Evolutionary conservation across 2,329 filamentous ascomycete genomes (phyloP).

Genomic region (Colletotrichum lupini): DNA sequence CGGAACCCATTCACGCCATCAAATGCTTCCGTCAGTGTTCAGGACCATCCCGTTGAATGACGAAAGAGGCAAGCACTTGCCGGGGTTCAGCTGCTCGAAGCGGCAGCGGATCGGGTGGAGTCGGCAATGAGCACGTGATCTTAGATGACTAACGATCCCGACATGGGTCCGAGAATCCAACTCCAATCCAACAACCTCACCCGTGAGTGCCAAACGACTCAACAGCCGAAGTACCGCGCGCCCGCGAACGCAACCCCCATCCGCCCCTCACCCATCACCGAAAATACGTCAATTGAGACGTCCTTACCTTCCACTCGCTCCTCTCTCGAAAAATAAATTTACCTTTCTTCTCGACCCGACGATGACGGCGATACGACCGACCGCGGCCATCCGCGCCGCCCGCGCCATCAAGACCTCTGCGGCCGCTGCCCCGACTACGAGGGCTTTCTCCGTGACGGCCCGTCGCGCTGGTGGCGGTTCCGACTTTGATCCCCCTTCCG

Average conservation of each 20-base stretch:
- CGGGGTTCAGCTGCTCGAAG: not conserved
- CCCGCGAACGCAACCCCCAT: conserved; percentile 10
- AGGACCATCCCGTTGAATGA: not conserved
- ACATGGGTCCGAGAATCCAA: conserved; percentile 33
- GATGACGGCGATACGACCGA: conserved; percentile 37
- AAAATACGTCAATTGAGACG: conserved; percentile 25
- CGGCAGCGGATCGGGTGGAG: conserved; percentile 23
- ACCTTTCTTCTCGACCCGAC: not conserved
- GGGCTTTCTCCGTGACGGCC: conserved; percentile 58
- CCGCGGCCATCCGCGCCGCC: conserved; percentile 37
- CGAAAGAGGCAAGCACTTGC: not conserved
- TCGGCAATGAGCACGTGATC: conserved; percentile 2
- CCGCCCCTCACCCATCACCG: conserved; percentile 1
- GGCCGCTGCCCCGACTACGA: conserved; percentile 38
- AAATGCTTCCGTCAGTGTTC: not conserved
- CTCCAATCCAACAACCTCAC: conserved; percentile 34
- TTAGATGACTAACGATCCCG: conserved; percentile 17
- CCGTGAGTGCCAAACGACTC: conserved; percentile 24
- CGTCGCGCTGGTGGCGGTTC: conserved; percentile 57
- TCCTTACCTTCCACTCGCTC: not conserved
- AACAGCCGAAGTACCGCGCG: conserved; percentile 30
- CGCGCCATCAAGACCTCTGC: conserved; percentile 48
- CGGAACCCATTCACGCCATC: not conserved
- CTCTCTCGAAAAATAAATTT: not conserved
- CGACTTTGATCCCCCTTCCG: conserved; percentile 89